phyloP scores from a whole-genome alignment of 768 basidiomycete genomes.

The Gyrodon lividus region DNA sequence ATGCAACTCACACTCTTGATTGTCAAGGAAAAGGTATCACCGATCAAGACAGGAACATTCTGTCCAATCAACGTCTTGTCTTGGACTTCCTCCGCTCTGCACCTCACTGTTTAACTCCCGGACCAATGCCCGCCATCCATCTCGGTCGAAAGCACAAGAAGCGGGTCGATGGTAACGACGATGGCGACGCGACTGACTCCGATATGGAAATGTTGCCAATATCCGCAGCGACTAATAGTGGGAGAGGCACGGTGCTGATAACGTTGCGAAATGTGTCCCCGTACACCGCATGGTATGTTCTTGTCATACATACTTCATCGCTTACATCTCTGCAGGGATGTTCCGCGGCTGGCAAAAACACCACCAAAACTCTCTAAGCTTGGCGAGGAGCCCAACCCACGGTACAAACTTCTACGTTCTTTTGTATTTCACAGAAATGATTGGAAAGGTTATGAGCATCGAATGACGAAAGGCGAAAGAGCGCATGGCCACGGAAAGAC shows the following conservation, averaged over 20 bases:
- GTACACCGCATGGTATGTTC: constrained; percentile 78
- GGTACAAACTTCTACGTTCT: constrained; percentile 70
- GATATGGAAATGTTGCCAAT: constrained; percentile 11
- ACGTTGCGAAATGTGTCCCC: constrained; percentile 85
- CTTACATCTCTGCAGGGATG: constrained; percentile 50
- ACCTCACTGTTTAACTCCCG: constrained; percentile 55
- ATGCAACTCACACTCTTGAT: background rate
- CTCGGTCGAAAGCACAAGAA: constrained; percentile 44
- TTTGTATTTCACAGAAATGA: constrained; percentile 68
- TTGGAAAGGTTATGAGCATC: constrained; percentile 88
- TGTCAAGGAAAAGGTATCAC: constrained; percentile 78
- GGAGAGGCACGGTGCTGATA: constrained; percentile 75
- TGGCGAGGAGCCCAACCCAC: constrained; percentile 56
- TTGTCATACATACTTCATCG: constrained; percentile 8
- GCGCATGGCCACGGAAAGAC: constrained; percentile 63
- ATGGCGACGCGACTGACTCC: constrained; percentile 25
- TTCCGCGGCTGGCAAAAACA: constrained; percentile 72
- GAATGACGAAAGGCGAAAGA: constrained; percentile 90
- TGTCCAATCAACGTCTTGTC: constrained; percentile 82
- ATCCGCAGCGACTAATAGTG: background rate
- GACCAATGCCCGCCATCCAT: constrained; percentile 48
- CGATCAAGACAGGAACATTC: constrained; percentile 91
- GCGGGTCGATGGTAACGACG: constrained; percentile 45
- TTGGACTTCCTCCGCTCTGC: constrained; percentile 81
- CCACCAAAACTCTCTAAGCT: constrained; percentile 55